A percentile compares a stretch with the other conserved stretches of the same genome.
These are phyloP conservation scores for Musa schizocarpa DNA, from an alignment of 176 grass and related monocot genomes.

Conservation along the genomic window DNA sequence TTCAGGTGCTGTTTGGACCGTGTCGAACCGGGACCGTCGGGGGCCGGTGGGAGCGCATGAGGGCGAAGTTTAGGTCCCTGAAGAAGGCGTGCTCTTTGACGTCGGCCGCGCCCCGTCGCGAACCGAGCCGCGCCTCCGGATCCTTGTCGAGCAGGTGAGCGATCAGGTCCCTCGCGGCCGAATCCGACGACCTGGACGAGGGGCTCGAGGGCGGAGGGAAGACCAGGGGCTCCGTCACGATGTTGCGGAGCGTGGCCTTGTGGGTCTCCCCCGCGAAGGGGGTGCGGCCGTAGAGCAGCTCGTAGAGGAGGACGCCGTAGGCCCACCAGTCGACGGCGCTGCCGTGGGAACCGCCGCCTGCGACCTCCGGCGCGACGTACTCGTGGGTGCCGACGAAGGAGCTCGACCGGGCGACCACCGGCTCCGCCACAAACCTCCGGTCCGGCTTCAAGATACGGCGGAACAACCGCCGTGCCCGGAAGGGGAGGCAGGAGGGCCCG, in stretches of 20 bases:
- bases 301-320: constrained; percentile 94
- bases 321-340: constrained; percentile 94
- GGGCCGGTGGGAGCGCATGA: constrained; percentile 55
- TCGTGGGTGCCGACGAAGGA: constrained; percentile 96
- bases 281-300: constrained; percentile 72
- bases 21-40: constrained; percentile 41
- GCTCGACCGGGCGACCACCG: constrained; percentile 59
- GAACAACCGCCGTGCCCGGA: constrained; percentile 19
- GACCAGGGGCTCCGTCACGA: constrained; percentile 51
- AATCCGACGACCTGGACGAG: not conserved
- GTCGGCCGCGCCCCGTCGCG: constrained; percentile 57
- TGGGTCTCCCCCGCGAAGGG: constrained; percentile 62
- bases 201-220: constrained; percentile 22
- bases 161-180: constrained; percentile 62
- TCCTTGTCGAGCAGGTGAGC: constrained; percentile 62
- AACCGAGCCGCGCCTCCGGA: constrained; percentile 48
- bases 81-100: constrained; percentile 81
- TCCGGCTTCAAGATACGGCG: not conserved
- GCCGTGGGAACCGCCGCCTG: constrained; percentile 62
- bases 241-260: constrained; percentile 68
- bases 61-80: constrained; percentile 65
- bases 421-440: constrained; percentile 74
- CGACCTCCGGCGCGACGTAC: constrained; percentile 83
- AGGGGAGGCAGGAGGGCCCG: constrained; percentile 45
- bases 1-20: not conserved